Evolutionary conservation across 2,329 filamentous ascomycete species (phyloP).

Genomic region (Fusarium euwallaceae): DNA sequence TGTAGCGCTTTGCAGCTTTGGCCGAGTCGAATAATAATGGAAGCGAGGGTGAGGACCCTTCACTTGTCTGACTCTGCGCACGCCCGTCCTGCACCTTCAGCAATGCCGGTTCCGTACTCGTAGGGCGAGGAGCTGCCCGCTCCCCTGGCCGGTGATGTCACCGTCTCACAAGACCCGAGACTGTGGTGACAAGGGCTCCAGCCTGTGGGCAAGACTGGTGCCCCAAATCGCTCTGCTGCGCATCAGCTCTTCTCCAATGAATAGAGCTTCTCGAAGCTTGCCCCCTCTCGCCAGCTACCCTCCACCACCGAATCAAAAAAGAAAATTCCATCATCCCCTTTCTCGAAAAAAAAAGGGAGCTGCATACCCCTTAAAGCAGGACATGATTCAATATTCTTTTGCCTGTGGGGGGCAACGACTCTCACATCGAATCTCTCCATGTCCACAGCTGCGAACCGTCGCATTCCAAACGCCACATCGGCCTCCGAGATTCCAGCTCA

Average conservation of each 20-base stretch:
- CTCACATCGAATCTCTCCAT: slow-evolving; percentile 32
- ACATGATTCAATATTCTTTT: slow-evolving; percentile 27
- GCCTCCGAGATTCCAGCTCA: slow-evolving; percentile 37
- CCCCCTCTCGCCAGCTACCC: background rate
- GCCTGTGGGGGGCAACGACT: slow-evolving; percentile 25
- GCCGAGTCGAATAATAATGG: slow-evolving; percentile 35
- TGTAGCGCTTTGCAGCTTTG: slow-evolving; percentile 9
- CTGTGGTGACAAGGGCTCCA: slow-evolving; percentile 37
- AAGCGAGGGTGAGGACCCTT: slow-evolving; percentile 32
- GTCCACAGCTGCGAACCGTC: slow-evolving; percentile 35
- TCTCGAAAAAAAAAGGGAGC: slow-evolving; percentile 7
- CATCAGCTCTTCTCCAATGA: slow-evolving; percentile 12
- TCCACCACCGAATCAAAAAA: background rate
- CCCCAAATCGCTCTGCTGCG: slow-evolving; percentile 6
- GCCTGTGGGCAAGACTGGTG: background rate
- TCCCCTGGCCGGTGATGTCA: slow-evolving; percentile 45
- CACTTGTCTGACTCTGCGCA: slow-evolving; percentile 24
- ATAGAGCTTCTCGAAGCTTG: slow-evolving; percentile 10
- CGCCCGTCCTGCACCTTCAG: slow-evolving; percentile 20
- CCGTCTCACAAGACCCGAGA: slow-evolving; percentile 40
- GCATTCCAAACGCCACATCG: slow-evolving; percentile 41
- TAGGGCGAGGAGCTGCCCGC: slow-evolving; percentile 30
- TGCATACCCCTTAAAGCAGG: slow-evolving; percentile 8
- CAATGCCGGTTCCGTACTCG: slow-evolving; percentile 12
- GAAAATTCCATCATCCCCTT: background rate